phyloP scores from a whole-genome alignment of 768 basidiomycete genomes.

The Clitopilus passeckerianus region DNA sequence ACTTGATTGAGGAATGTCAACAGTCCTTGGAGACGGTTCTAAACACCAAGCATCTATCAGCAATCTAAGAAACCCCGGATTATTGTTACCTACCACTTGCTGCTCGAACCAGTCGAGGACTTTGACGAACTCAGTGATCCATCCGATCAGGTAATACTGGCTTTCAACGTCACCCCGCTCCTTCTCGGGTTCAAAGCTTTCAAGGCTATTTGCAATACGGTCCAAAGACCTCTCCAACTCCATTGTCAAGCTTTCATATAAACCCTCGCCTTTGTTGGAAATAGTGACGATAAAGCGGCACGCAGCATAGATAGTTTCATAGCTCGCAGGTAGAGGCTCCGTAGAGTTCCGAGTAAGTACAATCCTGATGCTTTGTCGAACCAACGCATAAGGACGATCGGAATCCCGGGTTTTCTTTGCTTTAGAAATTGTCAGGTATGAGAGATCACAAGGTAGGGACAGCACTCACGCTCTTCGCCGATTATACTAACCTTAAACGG shows the following conservation, averaged over 20 bases:
- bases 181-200: conserved; percentile 19
- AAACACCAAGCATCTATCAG: neutral
- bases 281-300: conserved; percentile 53
- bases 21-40: conserved; percentile 59
- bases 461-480: conserved; percentile 34
- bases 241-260: conserved; percentile 54
- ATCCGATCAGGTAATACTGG: conserved; percentile 29
- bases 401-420: conserved; percentile 12
- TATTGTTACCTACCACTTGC: conserved; percentile 46
- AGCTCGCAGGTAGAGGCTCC: conserved; percentile 38
- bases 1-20: conserved; percentile 70
- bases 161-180: neutral
- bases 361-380: conserved; percentile 31
- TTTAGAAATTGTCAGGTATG: conserved; percentile 4
- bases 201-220: conserved; percentile 34
- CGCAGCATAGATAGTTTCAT: conserved; percentile 50
- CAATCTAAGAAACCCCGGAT: neutral
- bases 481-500: conserved; percentile 45
- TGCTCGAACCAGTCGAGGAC: conserved; percentile 60
- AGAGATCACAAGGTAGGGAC: neutral
- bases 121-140: conserved; percentile 54
- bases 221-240: conserved; percentile 56
- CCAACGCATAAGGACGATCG: conserved; percentile 23
- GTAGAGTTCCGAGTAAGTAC: conserved; percentile 31
- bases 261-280: conserved; percentile 46